Percentiles rank a stretch among this genome's conserved stretches.
Evolutionary conservation across 805 yeast genomes (phyloP).

Genomic region (Ogataea henricii): DNA sequence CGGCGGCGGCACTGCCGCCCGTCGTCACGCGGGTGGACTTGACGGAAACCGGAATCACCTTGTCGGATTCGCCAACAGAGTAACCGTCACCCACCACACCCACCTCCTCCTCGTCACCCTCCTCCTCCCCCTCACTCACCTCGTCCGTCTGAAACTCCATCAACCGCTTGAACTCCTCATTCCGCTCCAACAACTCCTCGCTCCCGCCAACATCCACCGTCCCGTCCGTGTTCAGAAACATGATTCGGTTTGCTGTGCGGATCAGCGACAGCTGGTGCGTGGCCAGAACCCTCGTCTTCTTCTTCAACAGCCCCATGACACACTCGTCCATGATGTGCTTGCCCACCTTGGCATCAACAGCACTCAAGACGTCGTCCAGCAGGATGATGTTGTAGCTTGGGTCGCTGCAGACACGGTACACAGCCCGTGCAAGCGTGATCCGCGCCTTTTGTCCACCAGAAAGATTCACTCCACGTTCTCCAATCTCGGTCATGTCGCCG

Average conservation of each 20-base stretch:
- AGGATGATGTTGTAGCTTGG: conserved; percentile 54
- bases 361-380: conserved; percentile 67
- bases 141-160: conserved; percentile 42
- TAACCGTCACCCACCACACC: conserved; percentile 9
- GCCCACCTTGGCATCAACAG: conserved; percentile 74
- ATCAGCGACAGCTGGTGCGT: conserved; percentile 82
- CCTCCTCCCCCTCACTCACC: conserved; percentile 33
- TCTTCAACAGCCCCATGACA: conserved; percentile 55
- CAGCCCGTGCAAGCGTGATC: conserved; percentile 67
- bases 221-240: conserved; percentile 70
- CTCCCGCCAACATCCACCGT: conserved; percentile 60
- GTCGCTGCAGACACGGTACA: conserved; percentile 43
- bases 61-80: conserved; percentile 11
- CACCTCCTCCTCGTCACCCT: conserved; percentile 24
- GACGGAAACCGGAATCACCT: neutral
- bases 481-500: conserved; percentile 79
- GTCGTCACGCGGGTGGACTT: neutral
- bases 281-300: conserved; percentile 72
- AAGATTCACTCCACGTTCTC: conserved; percentile 81
- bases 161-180: conserved; percentile 38
- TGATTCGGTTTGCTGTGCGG: conserved; percentile 65
- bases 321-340: conserved; percentile 59
- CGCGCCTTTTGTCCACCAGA: conserved; percentile 92
- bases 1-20: neutral
- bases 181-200: conserved; percentile 49